Conservation (phyloP, 495 filamentous ascomycete species). For the Hypoxylon crocopeplum region DNA sequence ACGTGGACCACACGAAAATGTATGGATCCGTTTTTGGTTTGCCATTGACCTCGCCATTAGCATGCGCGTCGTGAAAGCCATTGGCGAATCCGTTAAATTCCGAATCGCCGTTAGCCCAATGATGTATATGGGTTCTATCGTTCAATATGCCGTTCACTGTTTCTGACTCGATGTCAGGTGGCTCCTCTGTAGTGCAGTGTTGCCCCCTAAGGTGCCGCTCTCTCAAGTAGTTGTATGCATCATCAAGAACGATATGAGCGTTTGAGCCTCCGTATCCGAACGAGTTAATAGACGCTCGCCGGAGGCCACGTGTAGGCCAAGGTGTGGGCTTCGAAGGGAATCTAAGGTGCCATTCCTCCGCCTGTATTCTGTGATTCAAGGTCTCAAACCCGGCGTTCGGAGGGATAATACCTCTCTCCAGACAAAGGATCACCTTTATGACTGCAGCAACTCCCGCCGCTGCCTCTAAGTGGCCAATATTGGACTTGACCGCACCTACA, state of each 20-base stretch:
- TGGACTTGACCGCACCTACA: conserved; percentile 57
- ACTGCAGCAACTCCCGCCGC: conserved; percentile 55
- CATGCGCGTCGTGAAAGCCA: no score
- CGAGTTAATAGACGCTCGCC: conserved; percentile 59
- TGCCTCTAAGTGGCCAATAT: conserved; percentile 60
- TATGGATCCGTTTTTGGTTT: no score
- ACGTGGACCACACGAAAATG: background rate
- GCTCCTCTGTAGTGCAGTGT: background rate
- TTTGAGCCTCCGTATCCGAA: conserved; percentile 67
- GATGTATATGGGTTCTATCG: background rate
- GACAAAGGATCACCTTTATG: conserved; percentile 51
- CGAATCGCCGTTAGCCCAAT: background rate
- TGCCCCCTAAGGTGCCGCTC: background rate
- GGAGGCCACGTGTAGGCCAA: conserved; percentile 38
- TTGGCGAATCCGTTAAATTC: background rate
- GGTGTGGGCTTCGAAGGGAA: conserved; percentile 26
- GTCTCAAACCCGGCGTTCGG: conserved; percentile 51
- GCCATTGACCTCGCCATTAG: no score
- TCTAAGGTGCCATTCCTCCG: conserved; percentile 26
- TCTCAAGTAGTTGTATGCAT: conserved; percentile 21
- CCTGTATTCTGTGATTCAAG: conserved; percentile 49
- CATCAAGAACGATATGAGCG: conserved; percentile 61
- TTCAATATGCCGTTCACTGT: background rate
- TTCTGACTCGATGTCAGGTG: background rate
- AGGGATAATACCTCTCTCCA: conserved; percentile 54